Evolutionary conservation across 23 red algal species (phyloP).

Genomic region (Gracilaria gracilis): DNA sequence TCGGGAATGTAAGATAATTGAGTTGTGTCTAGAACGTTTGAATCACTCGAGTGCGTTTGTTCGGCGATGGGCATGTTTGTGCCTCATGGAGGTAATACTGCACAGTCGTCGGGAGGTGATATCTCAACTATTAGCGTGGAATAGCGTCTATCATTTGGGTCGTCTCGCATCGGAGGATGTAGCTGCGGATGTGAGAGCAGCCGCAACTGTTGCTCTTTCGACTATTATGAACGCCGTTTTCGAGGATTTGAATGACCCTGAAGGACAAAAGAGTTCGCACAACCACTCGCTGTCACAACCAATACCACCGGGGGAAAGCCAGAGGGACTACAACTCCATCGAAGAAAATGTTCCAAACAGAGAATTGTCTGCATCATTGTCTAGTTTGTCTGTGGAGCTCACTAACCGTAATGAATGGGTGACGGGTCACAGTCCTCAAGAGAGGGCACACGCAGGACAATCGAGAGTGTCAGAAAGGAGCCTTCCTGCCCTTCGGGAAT

Average conservation of each 20-base stretch:
- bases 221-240: conserved; percentile 32
- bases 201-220: conserved; percentile 35
- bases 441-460: not conserved
- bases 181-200: conserved; percentile 67
- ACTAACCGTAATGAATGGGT: not conserved
- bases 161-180: conserved; percentile 50
- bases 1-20: conserved; percentile 10
- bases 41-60: conserved; percentile 60
- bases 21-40: conserved; percentile 49
- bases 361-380: not conserved
- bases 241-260: not conserved
- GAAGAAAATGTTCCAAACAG: conserved; percentile 21
- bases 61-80: conserved; percentile 80
- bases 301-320: not conserved
- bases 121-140: conserved; percentile 38
- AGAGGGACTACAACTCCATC: not conserved
- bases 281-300: not conserved
- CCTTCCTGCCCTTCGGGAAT: not conserved
- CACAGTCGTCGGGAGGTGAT: conserved; percentile 5
- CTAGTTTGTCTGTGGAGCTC: not conserved
- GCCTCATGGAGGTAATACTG: conserved; percentile 59
- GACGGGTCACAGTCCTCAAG: not conserved
- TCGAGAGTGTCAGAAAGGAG: not conserved
- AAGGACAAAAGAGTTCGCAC: not conserved
- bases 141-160: conserved; percentile 26